A percentile compares a stretch with the other conserved stretches of the same genome.
phyloP scores from a whole-genome alignment of 768 basidiomycete genomes.

The Macrocybe gigantea region DNA sequence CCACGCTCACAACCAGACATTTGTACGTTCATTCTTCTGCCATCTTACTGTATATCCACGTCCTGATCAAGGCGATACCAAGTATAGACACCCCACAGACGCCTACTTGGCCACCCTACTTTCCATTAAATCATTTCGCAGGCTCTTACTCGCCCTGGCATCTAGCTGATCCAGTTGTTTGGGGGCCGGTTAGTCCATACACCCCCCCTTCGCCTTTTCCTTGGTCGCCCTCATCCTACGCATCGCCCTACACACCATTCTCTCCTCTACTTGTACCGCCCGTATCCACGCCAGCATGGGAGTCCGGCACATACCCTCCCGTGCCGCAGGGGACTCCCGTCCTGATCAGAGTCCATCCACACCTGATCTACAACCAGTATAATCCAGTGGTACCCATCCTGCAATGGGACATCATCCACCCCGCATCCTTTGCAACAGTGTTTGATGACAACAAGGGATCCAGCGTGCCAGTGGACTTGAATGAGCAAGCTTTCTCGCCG shows the following conservation, averaged over 20 bases:
- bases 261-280: constrained; percentile 7
- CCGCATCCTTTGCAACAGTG: constrained; percentile 27
- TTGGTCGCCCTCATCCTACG: no score
- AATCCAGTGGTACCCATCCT: constrained; percentile 28
- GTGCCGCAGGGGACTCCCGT: constrained; percentile 12
- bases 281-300: constrained; percentile 5
- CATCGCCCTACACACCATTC: constrained; percentile 5
- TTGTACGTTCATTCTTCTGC: no score
- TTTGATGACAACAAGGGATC: constrained; percentile 20
- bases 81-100: no score
- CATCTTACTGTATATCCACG: no score
- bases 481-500: constrained; percentile 25
- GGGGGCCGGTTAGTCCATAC: no score
- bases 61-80: no score
- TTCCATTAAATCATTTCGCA: no score
- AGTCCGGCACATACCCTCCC: constrained; percentile 19
- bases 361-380: constrained; percentile 31
- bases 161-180: no score
- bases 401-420: constrained; percentile 38
- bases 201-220: no score
- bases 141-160: no score
- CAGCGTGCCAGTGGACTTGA: constrained; percentile 20
- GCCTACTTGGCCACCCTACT: no score
- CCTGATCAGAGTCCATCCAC: constrained; percentile 21
- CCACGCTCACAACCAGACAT: no score